Conservation (phyloP, 1,139 yeast species). For the Scheffersomyces stambukii region DNA sequence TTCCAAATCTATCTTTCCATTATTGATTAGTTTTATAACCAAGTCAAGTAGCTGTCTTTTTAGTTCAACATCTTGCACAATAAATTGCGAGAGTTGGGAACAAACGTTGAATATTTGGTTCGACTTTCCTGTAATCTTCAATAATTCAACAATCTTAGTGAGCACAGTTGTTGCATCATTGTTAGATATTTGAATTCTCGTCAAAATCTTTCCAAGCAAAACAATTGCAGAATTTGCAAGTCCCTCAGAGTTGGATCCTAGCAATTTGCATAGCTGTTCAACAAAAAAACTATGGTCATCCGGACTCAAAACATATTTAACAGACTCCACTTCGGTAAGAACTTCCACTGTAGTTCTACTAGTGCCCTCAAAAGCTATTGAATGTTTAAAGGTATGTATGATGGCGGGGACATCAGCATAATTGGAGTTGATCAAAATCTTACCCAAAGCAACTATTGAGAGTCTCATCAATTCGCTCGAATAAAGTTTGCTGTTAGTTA, state of each 20-base stretch:
- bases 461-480: conserved; percentile 51
- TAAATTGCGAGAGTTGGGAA: conserved; percentile 2
- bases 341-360: conserved; percentile 29
- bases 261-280: conserved; percentile 15
- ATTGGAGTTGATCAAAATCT: conserved; percentile 14
- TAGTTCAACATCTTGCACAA: conserved; percentile 3
- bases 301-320: too few species aligned
- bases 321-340: conserved; percentile 20
- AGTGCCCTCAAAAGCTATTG: conserved; percentile 34
- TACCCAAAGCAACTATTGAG: conserved; percentile 37
- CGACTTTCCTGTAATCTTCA: conserved; percentile 9
- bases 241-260: conserved; percentile 24
- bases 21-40: conserved; percentile 11
- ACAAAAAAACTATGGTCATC: conserved; percentile 17
- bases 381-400: conserved; percentile 16
- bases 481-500: conserved; percentile 35
- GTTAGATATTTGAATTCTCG: conserved; percentile 12
- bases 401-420: too few species aligned
- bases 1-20: conserved; percentile 8
- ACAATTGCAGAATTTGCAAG: conserved; percentile 21
- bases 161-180: conserved; percentile 22
- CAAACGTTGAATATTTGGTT: conserved; percentile 9
- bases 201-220: conserved; percentile 16
- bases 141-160: conserved; percentile 11
- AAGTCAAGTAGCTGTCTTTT: conserved; percentile 5